Conservation (phyloP, 2,329 filamentous ascomycete genomes). For the Fusarium brachygibbosum region DNA sequence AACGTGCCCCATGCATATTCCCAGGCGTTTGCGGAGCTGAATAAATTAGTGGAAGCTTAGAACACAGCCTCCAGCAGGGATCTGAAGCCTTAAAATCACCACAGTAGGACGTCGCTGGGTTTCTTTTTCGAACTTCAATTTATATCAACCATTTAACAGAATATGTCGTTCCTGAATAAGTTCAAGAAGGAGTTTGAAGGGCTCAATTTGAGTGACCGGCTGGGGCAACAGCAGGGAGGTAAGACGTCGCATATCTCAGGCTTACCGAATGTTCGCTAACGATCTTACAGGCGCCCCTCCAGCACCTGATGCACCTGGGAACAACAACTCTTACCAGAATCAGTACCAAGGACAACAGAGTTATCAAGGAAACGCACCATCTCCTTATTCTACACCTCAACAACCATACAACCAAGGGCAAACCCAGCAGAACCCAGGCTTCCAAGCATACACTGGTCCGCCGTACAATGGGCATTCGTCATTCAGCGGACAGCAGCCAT, state of each 20-base stretch:
- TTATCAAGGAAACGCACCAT: conserved; percentile 5
- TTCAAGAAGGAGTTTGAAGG: conserved; percentile 40
- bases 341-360: conserved; percentile 11
- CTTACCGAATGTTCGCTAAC: neutral
- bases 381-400: neutral
- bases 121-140: rapidly evolving
- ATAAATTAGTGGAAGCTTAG: neutral
- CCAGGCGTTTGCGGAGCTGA: neutral
- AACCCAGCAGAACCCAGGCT: neutral
- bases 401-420: neutral
- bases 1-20: neutral
- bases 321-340: neutral
- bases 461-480: neutral
- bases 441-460: conserved; percentile 3
- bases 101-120: rapidly evolving
- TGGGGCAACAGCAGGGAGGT: conserved; percentile 15
- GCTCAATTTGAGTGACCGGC: conserved; percentile 14
- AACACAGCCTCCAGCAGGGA: neutral
- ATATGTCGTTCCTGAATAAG: conserved; percentile 35
- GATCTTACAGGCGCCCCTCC: neutral
- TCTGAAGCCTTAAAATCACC: neutral
- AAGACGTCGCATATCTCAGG: neutral
- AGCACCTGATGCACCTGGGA: neutral
- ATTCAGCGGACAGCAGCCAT: neutral
- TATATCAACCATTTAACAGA: rapidly evolving